Evolutionary conservation across 371 early-diverging fungal genomes (phyloP), one percentile per base, ranked within the genome.

Genomic region (Chytridiales sp.): DNA sequence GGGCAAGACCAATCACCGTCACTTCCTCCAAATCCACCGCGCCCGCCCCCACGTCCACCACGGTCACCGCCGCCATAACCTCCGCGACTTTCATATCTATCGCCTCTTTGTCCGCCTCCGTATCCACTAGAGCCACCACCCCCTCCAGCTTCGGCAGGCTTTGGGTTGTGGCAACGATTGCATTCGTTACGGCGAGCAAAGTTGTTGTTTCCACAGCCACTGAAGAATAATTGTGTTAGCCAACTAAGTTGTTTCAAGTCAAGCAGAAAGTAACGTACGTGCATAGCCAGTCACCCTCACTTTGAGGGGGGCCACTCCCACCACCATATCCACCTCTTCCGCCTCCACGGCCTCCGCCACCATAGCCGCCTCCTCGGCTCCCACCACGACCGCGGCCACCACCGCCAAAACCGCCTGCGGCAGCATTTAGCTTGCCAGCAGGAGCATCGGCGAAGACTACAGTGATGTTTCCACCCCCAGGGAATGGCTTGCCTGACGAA

Each of bases 251-350:
- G n/a, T n/a, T n/a, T n/a, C n/a, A n/a, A n/a, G n/a, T n/a, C n/a
- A n/a, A n/a, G n/a, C n/a, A n/a, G n/a, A n/a, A n/a, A n/a, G n/a
- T n/a, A n/a, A n/a, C n/a, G 40, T 77, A 84, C 81, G 75, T 70
- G 55, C 88, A 88, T 40, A 75, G 69, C 88, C 88, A 88, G 64
- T 88, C 88, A 26, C 87, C 88, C 38, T 80, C 83, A 35, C 78
- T 77, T 36, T 74, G 78, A 40, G 80, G 73, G 29, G 80, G 75
- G 11, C 76, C 76, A 11, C 77, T 69, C n/a, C 62, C n/a, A 21
- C 71, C 61, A 29, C 63, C 56, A 29, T 57, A 56, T n/a, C 56
- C 55, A 6, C 50, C 56, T 27, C 65, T 59, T 15, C 74, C 73
- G 17, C 77, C 62, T 31, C 70, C 78, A 34, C 82, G 70, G 17